Evolutionary conservation across 2,329 filamentous ascomycete species (phyloP).

Genomic region (Beauveria medogensis): DNA sequence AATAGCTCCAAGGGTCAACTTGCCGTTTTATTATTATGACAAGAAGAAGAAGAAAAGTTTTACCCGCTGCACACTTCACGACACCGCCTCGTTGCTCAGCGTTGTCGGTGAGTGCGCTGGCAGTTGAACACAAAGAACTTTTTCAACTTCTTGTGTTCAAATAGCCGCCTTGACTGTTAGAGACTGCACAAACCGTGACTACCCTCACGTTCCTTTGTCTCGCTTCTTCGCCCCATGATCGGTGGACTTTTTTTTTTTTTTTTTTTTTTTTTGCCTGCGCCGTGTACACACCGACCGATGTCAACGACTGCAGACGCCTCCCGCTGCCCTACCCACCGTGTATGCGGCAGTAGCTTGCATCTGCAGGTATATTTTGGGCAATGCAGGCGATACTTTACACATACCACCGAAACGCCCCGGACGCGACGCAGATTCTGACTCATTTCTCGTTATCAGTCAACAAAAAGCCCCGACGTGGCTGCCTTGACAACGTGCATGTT

Average conservation of each 20-base stretch:
- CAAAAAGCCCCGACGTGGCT: not conserved
- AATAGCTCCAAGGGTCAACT: not conserved
- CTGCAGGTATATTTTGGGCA: not conserved
- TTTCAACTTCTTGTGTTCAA: not conserved
- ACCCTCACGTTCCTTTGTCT: not conserved
- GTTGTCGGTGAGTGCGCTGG: not conserved
- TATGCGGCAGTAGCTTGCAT: not conserved
- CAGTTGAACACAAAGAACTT: not conserved
- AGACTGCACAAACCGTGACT: too few species aligned
- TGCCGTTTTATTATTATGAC: not conserved
- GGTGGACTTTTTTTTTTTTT: not conserved
- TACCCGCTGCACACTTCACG: not conserved
- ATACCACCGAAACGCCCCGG: not conserved
- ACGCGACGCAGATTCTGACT: not conserved
- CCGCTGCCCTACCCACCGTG: not conserved
- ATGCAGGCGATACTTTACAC: not conserved
- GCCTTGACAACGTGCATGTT: not conserved
- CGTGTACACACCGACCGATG: not conserved
- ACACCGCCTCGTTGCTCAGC: not conserved
- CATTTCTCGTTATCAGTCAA: not conserved
- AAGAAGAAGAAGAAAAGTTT: not conserved
- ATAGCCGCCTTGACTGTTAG: not conserved
- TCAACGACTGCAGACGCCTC: not conserved
- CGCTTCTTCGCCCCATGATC: not conserved
- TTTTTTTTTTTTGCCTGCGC: not conserved